Percentiles rank a stretch among this genome's conserved stretches.
These are phyloP conservation scores for Rhynchospora pubera DNA, from an alignment of 176 grass and related monocot species.

Conservation along the genomic window DNA sequence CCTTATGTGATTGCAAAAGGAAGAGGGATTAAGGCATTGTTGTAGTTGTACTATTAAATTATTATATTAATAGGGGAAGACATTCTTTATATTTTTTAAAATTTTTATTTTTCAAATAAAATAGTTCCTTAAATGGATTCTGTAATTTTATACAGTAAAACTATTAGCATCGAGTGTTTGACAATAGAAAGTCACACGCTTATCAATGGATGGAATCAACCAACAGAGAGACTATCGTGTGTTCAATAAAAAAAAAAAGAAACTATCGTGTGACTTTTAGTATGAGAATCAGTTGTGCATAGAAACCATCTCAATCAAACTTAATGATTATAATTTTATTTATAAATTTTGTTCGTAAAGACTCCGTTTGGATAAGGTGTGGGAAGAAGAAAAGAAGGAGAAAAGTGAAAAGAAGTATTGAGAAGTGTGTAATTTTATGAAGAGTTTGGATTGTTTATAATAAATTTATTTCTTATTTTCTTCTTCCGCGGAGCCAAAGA, in stretches of 20 bases:
- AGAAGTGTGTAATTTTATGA: too few species aligned
- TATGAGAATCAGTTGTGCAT: neutral
- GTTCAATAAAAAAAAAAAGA: too few species aligned
- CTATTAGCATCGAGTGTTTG: neutral
- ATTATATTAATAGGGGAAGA: neutral
- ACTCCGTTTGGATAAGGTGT: too few species aligned
- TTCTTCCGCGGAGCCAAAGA: too few species aligned
- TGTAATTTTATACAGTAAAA: neutral
- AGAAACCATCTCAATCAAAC: neutral
- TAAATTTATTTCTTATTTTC: too few species aligned
- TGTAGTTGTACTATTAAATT: neutral
- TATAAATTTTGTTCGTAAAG: neutral
- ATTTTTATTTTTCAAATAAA: constrained; percentile 22
- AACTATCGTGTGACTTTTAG: neutral
- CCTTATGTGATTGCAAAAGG: neutral
- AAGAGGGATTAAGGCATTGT: neutral
- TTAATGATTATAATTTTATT: neutral
- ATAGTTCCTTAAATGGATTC: neutral
- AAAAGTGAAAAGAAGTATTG: too few species aligned
- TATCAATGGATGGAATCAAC: neutral
- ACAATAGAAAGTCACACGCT: neutral
- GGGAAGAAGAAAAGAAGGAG: too few species aligned
- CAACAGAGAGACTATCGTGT: too few species aligned
- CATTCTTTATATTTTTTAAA: constrained; percentile 19
- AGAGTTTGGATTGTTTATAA: too few species aligned